These are phyloP conservation scores for sweet orange (Citrus sinensis) DNA, from an alignment of 345 rosid genomes.

Conservation along the genomic window DNA sequence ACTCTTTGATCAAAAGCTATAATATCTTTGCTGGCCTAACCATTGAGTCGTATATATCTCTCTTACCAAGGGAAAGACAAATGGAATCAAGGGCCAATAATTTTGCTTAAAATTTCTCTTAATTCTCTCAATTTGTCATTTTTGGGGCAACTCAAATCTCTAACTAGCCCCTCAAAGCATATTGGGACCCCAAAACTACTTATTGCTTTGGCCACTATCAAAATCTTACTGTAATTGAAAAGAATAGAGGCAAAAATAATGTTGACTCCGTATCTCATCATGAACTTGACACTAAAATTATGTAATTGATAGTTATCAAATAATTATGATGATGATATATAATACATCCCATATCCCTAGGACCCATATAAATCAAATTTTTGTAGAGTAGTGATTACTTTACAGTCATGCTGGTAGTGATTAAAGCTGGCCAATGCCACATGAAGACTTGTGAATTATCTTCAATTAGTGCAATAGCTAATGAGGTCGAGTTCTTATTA, in stretches of 20 bases:
- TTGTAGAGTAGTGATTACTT: slow-evolving; percentile 11
- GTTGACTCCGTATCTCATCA: not conserved
- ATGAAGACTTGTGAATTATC: not conserved
- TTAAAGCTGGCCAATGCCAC: slow-evolving; percentile 5
- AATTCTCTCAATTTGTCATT: not conserved
- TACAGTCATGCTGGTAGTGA: slow-evolving; percentile 9
- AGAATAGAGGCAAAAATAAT: not conserved
- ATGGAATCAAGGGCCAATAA: not conserved
- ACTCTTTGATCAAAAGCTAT: not conserved
- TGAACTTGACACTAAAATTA: not conserved
- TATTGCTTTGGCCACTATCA: not conserved
- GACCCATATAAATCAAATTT: slow-evolving; percentile 18
- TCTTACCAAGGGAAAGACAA: not conserved
- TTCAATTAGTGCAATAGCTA: not conserved
- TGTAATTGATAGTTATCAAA: not conserved
- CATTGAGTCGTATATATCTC: not conserved
- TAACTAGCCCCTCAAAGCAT: not conserved
- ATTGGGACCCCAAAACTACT: not conserved
- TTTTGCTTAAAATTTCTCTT: not conserved
- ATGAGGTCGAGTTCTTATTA: not conserved
- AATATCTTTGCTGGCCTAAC: not conserved
- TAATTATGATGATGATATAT: not conserved
- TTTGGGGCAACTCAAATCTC: not conserved
- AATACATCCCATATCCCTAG: not conserved
- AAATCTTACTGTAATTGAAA: not conserved